Percentiles rank a stretch among this genome's conserved stretches.
Evolutionary conservation across 768 basidiomycete species (phyloP).

Genomic region (Pleurotus eryngii): DNA sequence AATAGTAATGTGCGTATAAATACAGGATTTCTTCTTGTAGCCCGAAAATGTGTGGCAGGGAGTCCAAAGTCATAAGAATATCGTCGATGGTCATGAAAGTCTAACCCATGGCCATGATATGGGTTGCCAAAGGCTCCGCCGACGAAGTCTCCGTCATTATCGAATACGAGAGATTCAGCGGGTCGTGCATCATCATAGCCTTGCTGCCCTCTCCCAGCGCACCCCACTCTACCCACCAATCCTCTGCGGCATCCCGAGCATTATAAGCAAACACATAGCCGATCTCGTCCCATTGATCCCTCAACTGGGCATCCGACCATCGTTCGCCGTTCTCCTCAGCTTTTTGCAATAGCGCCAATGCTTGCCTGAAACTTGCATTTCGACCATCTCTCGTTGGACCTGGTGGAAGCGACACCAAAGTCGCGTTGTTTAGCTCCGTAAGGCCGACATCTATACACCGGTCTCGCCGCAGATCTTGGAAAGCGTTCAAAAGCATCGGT

Average conservation of each 20-base stretch:
- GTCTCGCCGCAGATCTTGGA: conserved; percentile 48
- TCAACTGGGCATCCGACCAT: conserved; percentile 38
- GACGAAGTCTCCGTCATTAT: conserved; percentile 7
- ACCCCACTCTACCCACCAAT: conserved; percentile 62
- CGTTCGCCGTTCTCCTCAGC: conserved; percentile 13
- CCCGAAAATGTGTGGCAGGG: background rate
- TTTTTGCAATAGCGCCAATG: conserved; percentile 12
- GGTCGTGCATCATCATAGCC: conserved; percentile 14
- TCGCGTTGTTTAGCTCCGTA: conserved; percentile 40
- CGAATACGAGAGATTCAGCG: conserved; percentile 14
- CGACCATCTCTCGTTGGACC: conserved; percentile 40
- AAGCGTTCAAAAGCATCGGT: conserved; percentile 42
- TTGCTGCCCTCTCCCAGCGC: conserved; percentile 29
- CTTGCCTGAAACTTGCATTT: conserved; percentile 32
- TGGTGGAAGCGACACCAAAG: conserved; percentile 38
- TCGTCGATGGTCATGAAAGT: background rate
- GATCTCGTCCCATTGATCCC: conserved; percentile 46
- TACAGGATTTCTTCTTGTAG: background rate
- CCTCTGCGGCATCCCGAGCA: conserved; percentile 49
- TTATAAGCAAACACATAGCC: conserved; percentile 47
- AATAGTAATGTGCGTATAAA: background rate
- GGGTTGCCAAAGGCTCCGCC: background rate
- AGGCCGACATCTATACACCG: conserved; percentile 40
- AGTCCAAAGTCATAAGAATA: background rate
- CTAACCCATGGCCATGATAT: conserved; percentile 5